Evolutionary conservation across 2,329 filamentous ascomycete species (phyloP).

Genomic region (Annulohypoxylon truncatum): DNA sequence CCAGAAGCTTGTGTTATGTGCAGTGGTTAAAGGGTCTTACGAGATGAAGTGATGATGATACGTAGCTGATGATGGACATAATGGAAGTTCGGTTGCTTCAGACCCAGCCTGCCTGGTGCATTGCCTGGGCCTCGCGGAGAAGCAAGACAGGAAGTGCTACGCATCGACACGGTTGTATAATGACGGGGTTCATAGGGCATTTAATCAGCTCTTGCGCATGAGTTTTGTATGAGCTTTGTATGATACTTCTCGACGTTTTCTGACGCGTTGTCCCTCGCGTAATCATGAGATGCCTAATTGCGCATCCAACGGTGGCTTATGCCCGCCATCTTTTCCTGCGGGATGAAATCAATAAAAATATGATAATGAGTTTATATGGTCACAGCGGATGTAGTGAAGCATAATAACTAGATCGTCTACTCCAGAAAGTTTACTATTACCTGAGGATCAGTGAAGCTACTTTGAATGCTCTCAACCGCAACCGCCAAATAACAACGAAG

Average conservation of each 20-base stretch:
- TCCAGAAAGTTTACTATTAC: background rate
- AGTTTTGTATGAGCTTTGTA: constrained; percentile 5
- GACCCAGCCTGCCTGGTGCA: constrained; percentile 1
- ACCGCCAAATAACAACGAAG: too few species aligned
- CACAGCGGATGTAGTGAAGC: background rate
- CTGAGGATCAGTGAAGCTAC: too few species aligned
- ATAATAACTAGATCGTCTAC: background rate
- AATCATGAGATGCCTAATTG: background rate
- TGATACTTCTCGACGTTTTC: constrained; percentile 13
- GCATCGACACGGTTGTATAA: constrained; percentile 25
- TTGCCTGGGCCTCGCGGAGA: background rate
- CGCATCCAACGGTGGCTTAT: constrained; percentile 9
- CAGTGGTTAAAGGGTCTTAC: constrained; percentile 75
- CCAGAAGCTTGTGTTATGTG: constrained; percentile 96
- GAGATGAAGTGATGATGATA: constrained; percentile 38
- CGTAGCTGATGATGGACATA: constrained; percentile 42
- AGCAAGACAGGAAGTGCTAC: constrained; percentile 11
- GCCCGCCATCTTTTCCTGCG: constrained; percentile 2
- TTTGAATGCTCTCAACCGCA: too few species aligned
- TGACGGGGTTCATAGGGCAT: constrained; percentile 19
- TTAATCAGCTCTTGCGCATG: constrained; percentile 13
- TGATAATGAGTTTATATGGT: constrained; percentile 12
- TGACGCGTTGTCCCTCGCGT: background rate
- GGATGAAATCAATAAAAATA: constrained; percentile 29
- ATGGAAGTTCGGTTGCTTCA: constrained; percentile 22